phyloP scores from a whole-genome alignment of 441 rosid species.

The Populus hybrid region DNA sequence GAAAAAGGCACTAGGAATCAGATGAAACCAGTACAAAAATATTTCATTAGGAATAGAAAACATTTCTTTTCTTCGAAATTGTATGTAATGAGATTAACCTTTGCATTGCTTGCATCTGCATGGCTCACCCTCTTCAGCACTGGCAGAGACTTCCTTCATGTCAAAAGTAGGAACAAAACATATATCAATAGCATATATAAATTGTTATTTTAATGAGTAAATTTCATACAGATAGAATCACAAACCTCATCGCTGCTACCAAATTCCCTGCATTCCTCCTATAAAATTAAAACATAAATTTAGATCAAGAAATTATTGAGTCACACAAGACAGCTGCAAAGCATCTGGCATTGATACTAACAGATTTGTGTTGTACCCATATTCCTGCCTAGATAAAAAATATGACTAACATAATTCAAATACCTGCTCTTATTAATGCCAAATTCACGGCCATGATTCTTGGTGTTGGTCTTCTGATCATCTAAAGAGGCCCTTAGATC shows the following conservation, averaged over 20 bases:
- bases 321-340: constrained; percentile 1
- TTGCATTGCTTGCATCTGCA: constrained; percentile 26
- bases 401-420: constrained; percentile 7
- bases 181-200: constrained; percentile 18
- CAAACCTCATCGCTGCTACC: constrained; percentile 39
- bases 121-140: constrained; percentile 41
- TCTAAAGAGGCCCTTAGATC: constrained; percentile 24
- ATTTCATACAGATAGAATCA: constrained; percentile 10
- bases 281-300: constrained; percentile 13
- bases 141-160: constrained; percentile 68
- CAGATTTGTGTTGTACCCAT: not conserved
- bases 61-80: too few species aligned
- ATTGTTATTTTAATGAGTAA: constrained; percentile 7
- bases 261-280: constrained; percentile 34
- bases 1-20: not conserved
- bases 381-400: constrained; percentile 14
- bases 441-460: constrained; percentile 35
- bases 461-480: constrained; percentile 29
- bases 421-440: constrained; percentile 43
- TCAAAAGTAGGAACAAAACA: constrained; percentile 19
- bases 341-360: not conserved
- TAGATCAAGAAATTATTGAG: constrained; percentile 5
- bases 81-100: constrained; percentile 23
- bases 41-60: not conserved
- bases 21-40: not conserved